These are phyloP conservation scores for Primulina eburnea DNA, from an alignment of 257 asterid genomes.

Conservation along the genomic window DNA sequence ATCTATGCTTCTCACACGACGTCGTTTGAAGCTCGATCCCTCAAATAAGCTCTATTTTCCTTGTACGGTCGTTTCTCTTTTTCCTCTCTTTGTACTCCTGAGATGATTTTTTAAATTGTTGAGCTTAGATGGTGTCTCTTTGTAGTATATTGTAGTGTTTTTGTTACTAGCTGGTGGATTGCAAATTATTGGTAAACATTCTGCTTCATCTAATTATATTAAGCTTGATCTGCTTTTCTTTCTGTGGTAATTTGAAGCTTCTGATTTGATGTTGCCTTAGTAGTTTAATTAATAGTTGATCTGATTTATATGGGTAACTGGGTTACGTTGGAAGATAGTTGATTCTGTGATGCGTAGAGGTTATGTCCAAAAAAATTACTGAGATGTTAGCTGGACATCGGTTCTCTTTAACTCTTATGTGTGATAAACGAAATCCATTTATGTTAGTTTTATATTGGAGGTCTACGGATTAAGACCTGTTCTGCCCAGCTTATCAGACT, in stretches of 20 bases:
- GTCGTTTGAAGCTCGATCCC: constrained; percentile 96
- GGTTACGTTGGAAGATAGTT: background rate
- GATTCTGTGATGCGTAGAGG: background rate
- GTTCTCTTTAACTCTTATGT: background rate
- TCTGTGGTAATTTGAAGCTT: background rate
- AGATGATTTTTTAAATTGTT: background rate
- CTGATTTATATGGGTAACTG: background rate
- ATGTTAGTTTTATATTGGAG: background rate
- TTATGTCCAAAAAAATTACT: background rate
- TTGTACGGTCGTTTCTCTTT: constrained; percentile 39
- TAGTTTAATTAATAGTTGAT: background rate
- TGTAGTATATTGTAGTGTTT: background rate
- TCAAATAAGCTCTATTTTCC: constrained; percentile 83
- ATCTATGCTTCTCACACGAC: constrained; percentile 82
- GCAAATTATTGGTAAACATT: background rate
- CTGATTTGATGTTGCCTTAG: background rate
- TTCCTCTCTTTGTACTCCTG: background rate
- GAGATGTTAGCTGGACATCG: constrained; percentile 14
- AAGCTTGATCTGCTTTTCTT: background rate
- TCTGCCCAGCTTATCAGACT: background rate
- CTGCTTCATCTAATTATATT: background rate
- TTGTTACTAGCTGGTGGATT: background rate
- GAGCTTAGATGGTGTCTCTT: background rate
- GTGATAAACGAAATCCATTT: background rate
- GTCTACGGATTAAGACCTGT: background rate